A percentile compares a stretch with the other conserved stretches of the same genome.
phyloP scores from a whole-genome alignment of 768 basidiomycete genomes.

The Phaeotremella skinneri region DNA sequence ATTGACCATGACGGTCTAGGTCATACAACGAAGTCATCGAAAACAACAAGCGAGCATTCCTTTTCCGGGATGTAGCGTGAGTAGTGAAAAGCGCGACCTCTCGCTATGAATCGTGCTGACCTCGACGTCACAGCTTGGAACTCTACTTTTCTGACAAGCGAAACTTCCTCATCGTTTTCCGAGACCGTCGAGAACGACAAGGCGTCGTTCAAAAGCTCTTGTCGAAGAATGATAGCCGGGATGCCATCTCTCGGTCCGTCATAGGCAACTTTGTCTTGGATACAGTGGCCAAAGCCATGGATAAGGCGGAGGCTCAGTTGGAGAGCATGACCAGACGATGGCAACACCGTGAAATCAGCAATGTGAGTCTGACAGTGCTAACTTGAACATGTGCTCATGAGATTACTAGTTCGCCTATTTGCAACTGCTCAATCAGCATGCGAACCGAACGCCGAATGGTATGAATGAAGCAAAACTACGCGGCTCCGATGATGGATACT shows the following conservation, averaged over 20 bases:
- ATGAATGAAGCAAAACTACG: no score
- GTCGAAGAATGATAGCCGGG: slow-evolving; percentile 56
- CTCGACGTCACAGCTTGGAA: slow-evolving; percentile 78
- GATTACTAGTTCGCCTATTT: slow-evolving; percentile 74
- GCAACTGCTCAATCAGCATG: slow-evolving; percentile 83
- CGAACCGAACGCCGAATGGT: slow-evolving; percentile 84
- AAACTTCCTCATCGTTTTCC: slow-evolving; percentile 78
- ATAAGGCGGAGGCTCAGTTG: slow-evolving; percentile 43
- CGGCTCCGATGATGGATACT: slow-evolving; percentile 5
- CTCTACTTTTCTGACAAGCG: slow-evolving; percentile 91
- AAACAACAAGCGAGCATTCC: slow-evolving; percentile 75
- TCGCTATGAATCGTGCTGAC: neutral
- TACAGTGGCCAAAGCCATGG: slow-evolving; percentile 45
- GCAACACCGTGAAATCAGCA: slow-evolving; percentile 88
- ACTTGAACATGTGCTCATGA: slow-evolving; percentile 7
- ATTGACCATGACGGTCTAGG: slow-evolving; percentile 55
- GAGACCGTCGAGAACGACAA: slow-evolving; percentile 65
- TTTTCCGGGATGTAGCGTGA: slow-evolving; percentile 89
- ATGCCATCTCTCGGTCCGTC: slow-evolving; percentile 58
- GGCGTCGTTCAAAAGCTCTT: slow-evolving; percentile 39
- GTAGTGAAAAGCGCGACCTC: slow-evolving; percentile 40
- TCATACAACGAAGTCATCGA: slow-evolving; percentile 72
- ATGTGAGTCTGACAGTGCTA: slow-evolving; percentile 57
- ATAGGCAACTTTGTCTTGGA: slow-evolving; percentile 50
- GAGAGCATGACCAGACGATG: slow-evolving; percentile 60